Conservation (phyloP, 2,329 filamentous ascomycete genomes). For the Penicillium sp. region DNA sequence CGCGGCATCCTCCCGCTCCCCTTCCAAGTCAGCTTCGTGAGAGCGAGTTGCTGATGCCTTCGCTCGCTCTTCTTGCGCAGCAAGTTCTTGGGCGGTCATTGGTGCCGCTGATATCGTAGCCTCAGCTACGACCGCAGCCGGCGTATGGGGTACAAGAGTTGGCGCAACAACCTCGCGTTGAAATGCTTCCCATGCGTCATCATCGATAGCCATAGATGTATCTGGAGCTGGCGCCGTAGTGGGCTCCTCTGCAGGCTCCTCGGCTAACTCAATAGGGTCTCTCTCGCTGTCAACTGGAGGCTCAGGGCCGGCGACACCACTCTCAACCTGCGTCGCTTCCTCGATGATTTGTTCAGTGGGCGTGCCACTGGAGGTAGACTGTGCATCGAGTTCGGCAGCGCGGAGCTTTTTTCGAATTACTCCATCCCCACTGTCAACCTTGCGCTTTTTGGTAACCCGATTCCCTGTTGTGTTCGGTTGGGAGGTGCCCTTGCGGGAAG, state of each 20-base stretch:
- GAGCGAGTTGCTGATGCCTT: constrained; percentile 39
- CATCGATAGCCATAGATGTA: constrained; percentile 51
- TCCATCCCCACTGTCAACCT: constrained; percentile 45
- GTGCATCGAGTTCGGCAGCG: constrained; percentile 32
- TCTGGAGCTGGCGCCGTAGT: constrained; percentile 11
- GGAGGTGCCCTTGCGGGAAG: constrained; percentile 66
- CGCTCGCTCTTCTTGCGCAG: constrained; percentile 51
- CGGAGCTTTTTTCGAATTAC: constrained; percentile 45
- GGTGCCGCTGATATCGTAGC: constrained; percentile 67
- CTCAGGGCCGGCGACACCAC: constrained; percentile 26
- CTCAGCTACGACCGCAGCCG: constrained; percentile 36
- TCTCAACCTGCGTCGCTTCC: constrained; percentile 27
- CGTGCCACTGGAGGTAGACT: constrained; percentile 30
- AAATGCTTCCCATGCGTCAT: constrained; percentile 83
- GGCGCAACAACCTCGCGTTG: constrained; percentile 69
- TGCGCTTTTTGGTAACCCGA: constrained; percentile 52
- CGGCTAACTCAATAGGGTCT: constrained; percentile 7
- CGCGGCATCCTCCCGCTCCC: constrained; percentile 71
- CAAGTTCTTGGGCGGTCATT: constrained; percentile 61
- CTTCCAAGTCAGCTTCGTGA: constrained; percentile 57
- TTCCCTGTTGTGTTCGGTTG: constrained; percentile 41
- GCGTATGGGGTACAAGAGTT: constrained; percentile 32
- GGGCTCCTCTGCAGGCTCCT: constrained; percentile 9
- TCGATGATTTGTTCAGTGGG: constrained; percentile 26
- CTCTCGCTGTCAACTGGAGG: constrained; percentile 17